phyloP scores from a whole-genome alignment of 345 rosid genomes.

The Capsella bursapastoris region DNA sequence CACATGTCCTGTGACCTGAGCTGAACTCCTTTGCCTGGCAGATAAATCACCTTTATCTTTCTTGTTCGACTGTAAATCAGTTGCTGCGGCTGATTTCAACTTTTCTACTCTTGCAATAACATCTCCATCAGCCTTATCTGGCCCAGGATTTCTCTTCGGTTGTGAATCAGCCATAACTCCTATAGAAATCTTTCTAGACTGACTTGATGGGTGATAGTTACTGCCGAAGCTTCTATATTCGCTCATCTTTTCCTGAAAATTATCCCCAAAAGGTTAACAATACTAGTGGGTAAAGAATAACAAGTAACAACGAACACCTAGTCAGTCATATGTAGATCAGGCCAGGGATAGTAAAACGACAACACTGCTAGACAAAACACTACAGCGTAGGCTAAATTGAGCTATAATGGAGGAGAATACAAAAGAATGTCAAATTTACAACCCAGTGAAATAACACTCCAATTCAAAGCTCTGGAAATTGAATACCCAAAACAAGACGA shows the following conservation, averaged over 20 bases:
- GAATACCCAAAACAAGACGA: constrained; percentile 13
- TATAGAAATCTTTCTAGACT: constrained; percentile 79
- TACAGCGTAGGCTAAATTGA: background rate
- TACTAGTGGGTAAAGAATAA: constrained; percentile 1
- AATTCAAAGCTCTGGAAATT: background rate
- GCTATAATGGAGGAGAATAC: constrained; percentile 11
- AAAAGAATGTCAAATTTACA: background rate
- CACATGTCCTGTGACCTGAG: constrained; percentile 49
- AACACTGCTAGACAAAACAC: constrained; percentile 15
- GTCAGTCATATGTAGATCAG: constrained; percentile 7
- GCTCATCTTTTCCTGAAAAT: constrained; percentile 61
- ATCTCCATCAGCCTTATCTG: constrained; percentile 43
- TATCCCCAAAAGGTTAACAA: constrained; percentile 20
- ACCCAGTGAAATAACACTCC: background rate
- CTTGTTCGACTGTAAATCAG: constrained; percentile 41
- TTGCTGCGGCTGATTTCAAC: constrained; percentile 42
- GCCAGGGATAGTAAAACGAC: background rate
- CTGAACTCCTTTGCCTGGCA: constrained; percentile 46
- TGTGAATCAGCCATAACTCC: constrained; percentile 68
- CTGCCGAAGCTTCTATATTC: constrained; percentile 65
- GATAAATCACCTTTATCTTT: constrained; percentile 41
- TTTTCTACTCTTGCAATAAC: constrained; percentile 43
- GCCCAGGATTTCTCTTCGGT: constrained; percentile 49
- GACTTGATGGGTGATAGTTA: constrained; percentile 62
- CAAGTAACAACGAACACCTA: background rate